phyloP scores from a whole-genome alignment of 805 yeast genomes.

The Saturnispora hagleri region DNA sequence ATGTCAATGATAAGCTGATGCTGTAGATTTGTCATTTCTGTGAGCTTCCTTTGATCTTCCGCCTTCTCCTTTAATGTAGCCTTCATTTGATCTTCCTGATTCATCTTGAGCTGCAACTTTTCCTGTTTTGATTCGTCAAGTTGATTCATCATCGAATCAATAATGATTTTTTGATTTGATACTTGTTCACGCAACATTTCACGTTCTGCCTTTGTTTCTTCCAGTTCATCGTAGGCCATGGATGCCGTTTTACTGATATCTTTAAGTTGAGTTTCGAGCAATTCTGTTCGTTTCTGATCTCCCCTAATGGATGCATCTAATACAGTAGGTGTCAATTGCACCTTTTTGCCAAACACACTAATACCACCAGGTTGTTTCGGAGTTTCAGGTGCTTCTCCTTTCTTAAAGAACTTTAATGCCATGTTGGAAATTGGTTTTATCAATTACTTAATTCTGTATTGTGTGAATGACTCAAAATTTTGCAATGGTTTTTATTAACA shows the following conservation, averaged over 20 bases:
- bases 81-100: conserved; percentile 8
- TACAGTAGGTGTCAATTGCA: conserved; percentile 14
- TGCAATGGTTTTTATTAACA: too few relatives aligned
- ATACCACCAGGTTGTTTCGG: conserved; percentile 4
- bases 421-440: not conserved
- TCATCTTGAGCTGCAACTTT: conserved; percentile 1
- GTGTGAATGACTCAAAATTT: too few relatives aligned
- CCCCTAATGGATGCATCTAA: conserved; percentile 18
- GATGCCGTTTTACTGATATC: conserved; percentile 23
- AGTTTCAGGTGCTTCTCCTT: conserved; percentile 9
- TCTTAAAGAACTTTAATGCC: conserved; percentile 5
- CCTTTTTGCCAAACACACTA: not conserved
- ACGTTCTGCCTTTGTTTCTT: conserved; percentile 18
- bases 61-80: not conserved
- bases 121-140: conserved; percentile 11
- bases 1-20: conserved; percentile 2
- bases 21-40: conserved; percentile 5
- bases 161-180: conserved; percentile 19
- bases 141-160: conserved; percentile 18
- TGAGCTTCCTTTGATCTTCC: not conserved
- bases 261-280: conserved; percentile 17
- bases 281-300: conserved; percentile 16
- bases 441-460: not conserved
- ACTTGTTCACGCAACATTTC: conserved; percentile 22
- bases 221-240: conserved; percentile 21